phyloP scores from a whole-genome alignment of 768 basidiomycete genomes.

The Mycena indigotica region DNA sequence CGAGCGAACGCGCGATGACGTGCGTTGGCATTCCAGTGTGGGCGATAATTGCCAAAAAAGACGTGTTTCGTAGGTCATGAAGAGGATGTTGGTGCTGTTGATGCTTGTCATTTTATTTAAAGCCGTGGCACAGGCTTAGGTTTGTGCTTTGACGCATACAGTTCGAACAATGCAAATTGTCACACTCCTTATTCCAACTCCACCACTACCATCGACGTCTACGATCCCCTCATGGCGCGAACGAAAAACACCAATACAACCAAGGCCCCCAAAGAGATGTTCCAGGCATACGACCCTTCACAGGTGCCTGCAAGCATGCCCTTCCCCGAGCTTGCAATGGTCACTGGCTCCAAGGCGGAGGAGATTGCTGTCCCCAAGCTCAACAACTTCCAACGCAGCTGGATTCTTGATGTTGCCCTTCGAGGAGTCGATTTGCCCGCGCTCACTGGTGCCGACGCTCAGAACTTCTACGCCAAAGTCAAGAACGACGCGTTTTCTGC shows the following conservation, averaged over 20 bases:
- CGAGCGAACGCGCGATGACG: neutral
- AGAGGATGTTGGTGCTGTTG: too few relatives aligned
- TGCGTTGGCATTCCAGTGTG: neutral
- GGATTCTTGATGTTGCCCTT: slow-evolving; percentile 1
- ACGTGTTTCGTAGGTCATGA: neutral
- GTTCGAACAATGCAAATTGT: neutral
- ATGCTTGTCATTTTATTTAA: neutral
- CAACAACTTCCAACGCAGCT: slow-evolving; percentile 11
- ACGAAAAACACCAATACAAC: neutral
- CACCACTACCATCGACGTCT: too few relatives aligned
- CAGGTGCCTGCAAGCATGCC: slow-evolving; percentile 11
- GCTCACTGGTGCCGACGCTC: neutral
- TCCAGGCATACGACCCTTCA: neutral
- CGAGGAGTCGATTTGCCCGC: neutral
- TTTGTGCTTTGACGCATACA: neutral
- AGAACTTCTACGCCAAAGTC: neutral
- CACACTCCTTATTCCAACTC: too few relatives aligned
- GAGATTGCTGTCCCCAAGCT: slow-evolving; percentile 3
- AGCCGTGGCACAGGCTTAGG: neutral
- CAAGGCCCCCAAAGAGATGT: slow-evolving; percentile 6
- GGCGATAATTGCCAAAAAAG: neutral
- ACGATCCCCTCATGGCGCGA: neutral
- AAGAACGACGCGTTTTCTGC: slow-evolving; percentile 4
- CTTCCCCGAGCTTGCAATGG: neutral
- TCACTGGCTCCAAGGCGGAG: neutral